phyloP scores from a whole-genome alignment of 192 early-diverging fungal genomes.

The Dissophora globulifera region DNA sequence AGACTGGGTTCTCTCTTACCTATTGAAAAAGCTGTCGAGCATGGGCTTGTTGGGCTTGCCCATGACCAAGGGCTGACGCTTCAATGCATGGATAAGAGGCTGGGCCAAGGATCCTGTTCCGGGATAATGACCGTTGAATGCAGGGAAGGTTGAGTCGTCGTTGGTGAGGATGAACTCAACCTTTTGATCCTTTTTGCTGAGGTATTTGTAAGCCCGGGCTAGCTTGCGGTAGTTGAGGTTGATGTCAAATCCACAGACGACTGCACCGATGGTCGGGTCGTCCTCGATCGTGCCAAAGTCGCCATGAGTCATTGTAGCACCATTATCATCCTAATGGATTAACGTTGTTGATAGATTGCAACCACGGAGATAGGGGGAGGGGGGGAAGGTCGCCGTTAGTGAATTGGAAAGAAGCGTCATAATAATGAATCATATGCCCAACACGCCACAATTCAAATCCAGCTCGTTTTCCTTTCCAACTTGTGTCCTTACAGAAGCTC shows the following conservation, averaged over 20 bases:
- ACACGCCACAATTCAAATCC: too few species aligned
- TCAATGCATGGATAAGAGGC: slow-evolving; percentile 80
- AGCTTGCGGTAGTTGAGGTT: slow-evolving; percentile 94
- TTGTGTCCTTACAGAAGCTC: slow-evolving; percentile 23
- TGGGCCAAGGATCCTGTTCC: slow-evolving; percentile 86
- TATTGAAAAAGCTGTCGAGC: slow-evolving; percentile 90
- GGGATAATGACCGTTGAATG: slow-evolving; percentile 78
- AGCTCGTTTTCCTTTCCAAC: slow-evolving; percentile 1
- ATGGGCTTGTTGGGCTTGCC: slow-evolving; percentile 96
- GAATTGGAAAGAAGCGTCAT: too few species aligned
- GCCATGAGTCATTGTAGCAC: slow-evolving; percentile 23
- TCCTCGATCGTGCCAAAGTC: slow-evolving; percentile 34
- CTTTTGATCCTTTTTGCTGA: slow-evolving; percentile 69
- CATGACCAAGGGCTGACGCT: slow-evolving; percentile 83
- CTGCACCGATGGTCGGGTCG: slow-evolving; percentile 80
- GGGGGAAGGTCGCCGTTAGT: not conserved
- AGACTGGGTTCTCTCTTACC: too few species aligned
- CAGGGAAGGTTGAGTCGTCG: slow-evolving; percentile 90
- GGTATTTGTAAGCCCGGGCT: slow-evolving; percentile 89
- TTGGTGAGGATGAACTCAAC: slow-evolving; percentile 94
- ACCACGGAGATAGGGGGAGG: not conserved
- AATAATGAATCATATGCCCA: not conserved
- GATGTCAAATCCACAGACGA: slow-evolving; percentile 93
- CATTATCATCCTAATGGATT: slow-evolving; percentile 25
- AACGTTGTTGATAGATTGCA: not conserved